Base-by-base conservation (phyloP, 1,284 basidiomycete species). In the Heliocybe sulcata region DNA sequence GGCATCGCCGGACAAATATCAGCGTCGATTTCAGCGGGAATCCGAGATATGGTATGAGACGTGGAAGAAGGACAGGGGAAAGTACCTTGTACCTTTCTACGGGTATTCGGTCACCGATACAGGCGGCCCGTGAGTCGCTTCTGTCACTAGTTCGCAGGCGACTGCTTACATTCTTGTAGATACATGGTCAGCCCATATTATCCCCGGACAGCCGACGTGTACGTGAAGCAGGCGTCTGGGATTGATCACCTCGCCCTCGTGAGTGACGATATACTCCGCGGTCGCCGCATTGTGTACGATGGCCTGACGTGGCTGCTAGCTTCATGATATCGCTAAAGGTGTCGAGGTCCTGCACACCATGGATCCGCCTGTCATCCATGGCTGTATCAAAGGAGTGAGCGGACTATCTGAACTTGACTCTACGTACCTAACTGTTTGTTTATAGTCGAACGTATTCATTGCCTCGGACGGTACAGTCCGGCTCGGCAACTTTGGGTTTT, bases 111-210 rank as follows among this genome's bases (percentile, higher is more conserved):
- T 77, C 56, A 69, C 68, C 27, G 78, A 81, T 56, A 78, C 77
- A 0, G 77, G 77, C 10, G 80, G 76, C 53, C 79, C 79, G 75
- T 79, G 58, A 55, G 72, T 61, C 12, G 45, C 10, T 14, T 20
- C 27, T 35, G 22, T 1, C 49, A 35, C 33, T 9, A 2, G 31
- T 2, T 52, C 8, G 3, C 3, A 38, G 20, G 19, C 16, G 50
- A 14, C 10, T 35, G 23, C 14, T 4, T 20, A 20, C n/a, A 52
- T 48, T 27, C 23, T 35, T 45, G 42, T 53, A 79, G 77, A 26
- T 81, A 74, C 58, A 76, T 82, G 61, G 74, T 82, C 50, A 80
- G 77, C 58, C 81, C 80, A 12, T 83, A 78, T 76, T 74, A 77
- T n/a, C 10, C 10, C 11, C 19, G 35, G 22, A 29, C 14, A 6